Percentiles rank a stretch among this genome's conserved stretches.
Evolutionary conservation across 2,329 filamentous ascomycete genomes (phyloP).

Genomic region (Aspergillus proliferans): DNA sequence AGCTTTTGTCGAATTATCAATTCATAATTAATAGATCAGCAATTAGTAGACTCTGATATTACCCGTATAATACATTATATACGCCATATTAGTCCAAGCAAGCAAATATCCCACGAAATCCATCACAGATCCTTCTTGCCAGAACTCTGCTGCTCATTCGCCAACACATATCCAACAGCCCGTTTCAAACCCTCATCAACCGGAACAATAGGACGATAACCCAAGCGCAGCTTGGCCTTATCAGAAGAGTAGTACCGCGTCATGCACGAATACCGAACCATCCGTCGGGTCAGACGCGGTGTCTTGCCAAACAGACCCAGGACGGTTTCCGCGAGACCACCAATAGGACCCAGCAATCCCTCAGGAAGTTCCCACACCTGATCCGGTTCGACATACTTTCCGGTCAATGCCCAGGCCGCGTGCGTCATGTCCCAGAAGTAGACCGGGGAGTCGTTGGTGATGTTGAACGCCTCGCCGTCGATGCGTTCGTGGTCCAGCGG

Average conservation of each 20-base stretch:
- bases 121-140: conserved; percentile 38
- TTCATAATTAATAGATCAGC: conserved; percentile 5
- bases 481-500: conserved; percentile 68
- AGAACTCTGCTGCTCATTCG: conserved; percentile 23
- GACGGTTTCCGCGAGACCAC: conserved; percentile 37
- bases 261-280: conserved; percentile 44
- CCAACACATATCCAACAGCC: conserved; percentile 38
- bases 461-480: conserved; percentile 81
- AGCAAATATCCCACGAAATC: background rate
- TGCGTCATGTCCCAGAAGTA: conserved; percentile 89
- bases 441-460: conserved; percentile 81
- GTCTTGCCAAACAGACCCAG: conserved; percentile 40
- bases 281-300: conserved; percentile 40
- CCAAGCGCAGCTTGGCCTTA: conserved; percentile 42
- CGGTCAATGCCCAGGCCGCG: conserved; percentile 61
- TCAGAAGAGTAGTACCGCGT: conserved; percentile 43
- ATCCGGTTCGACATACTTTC: conserved; percentile 37
- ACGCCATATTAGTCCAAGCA: background rate
- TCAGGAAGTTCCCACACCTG: conserved; percentile 39
- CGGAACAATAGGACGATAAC: conserved; percentile 39
- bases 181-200: conserved; percentile 44
- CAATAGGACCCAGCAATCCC: conserved; percentile 33
- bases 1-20: background rate
- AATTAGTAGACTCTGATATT: background rate
- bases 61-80: conserved; percentile 1